Evolutionary conservation across 371 early-diverging fungal genomes (phyloP), one percentile per base, ranked within the genome.

Genomic region (Smittium culicis): DNA sequence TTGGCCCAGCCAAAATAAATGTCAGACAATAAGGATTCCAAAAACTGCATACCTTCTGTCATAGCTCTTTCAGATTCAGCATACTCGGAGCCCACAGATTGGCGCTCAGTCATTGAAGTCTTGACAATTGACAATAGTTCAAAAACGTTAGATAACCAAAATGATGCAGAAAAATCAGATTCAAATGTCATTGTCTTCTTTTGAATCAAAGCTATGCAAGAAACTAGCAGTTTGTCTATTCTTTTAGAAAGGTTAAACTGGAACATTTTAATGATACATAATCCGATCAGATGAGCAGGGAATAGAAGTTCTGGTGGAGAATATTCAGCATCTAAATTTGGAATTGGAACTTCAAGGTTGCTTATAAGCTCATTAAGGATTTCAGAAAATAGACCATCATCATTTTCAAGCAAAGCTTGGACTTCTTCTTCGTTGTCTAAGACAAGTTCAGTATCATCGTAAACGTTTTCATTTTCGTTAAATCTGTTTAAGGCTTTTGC

Each of bases 131-230:
- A 90, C 67, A 93, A 77, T 55, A 97, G 79, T 79, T 96, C 96
- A 69, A 88, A 92, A 33, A 90, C 88, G 74, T 97, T 97, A 45
- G 93, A 88, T 34, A 97, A 81, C 98, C 98, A 97, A 79, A 90
- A 94, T 17, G 85, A 84, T 35, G 81, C 83, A 11, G 82, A 81
- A 67, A 82, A 84, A 70, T 88, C 88, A 64, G 85, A 85, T 62
- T 87, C 86, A 64, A 84, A 84, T 45, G 81, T 83, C 67, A 83
- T 74, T n/a, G 86, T 85, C 65, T 84, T 79, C 65, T 85, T 85
- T 73, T 90, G 90, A 62, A 92, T 83, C 0, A 91, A 86, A 71
- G 89, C 87, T 83, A 93, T 91, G 30, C 89, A 88, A 65, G 89
- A 88, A 72, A 87, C 83, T 72, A 94, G 79, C 34, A 94, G 76